Percentiles rank a stretch among this genome's conserved stretches.
Evolutionary conservation across 768 basidiomycete genomes (phyloP).

Genomic region (Suillus brevipes): DNA sequence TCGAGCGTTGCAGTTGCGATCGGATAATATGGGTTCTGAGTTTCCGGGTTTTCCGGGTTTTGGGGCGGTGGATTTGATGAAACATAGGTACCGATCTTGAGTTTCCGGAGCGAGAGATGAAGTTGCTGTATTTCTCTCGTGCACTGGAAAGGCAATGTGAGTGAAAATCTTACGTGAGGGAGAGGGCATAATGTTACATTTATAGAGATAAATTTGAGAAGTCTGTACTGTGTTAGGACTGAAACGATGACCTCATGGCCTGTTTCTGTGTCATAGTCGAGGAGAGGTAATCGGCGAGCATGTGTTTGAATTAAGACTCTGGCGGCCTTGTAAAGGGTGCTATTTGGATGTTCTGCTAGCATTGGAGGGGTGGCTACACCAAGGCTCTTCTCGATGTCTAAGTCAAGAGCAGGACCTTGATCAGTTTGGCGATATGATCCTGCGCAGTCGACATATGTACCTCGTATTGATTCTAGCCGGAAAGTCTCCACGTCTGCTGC

Average conservation of each 20-base stretch:
- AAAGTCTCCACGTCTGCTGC: slow-evolving; percentile 91
- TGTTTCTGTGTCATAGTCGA: slow-evolving; percentile 91
- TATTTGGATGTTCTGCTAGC: slow-evolving; percentile 82
- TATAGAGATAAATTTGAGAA: slow-evolving; percentile 97
- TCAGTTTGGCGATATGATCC: slow-evolving; percentile 11
- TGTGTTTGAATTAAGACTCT: slow-evolving; percentile 92
- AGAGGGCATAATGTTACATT: slow-evolving; percentile 58
- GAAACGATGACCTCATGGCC: slow-evolving; percentile 95
- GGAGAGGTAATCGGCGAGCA: slow-evolving; percentile 89
- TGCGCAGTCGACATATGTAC: slow-evolving; percentile 41
- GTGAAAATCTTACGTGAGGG: slow-evolving; percentile 7
- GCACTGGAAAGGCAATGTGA: slow-evolving; percentile 54
- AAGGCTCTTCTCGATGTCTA: slow-evolving; percentile 88
- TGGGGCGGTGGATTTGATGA: slow-evolving; percentile 48
- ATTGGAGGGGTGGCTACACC: slow-evolving; percentile 92
- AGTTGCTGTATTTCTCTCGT: slow-evolving; percentile 80
- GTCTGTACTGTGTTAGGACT: slow-evolving; percentile 94
- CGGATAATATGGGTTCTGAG: slow-evolving; percentile 78
- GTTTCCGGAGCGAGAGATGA: slow-evolving; percentile 75
- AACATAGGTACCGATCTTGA: slow-evolving; percentile 94
- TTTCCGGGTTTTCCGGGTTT: slow-evolving; percentile 36
- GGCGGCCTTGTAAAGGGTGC: slow-evolving; percentile 88
- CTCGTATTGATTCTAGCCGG: slow-evolving; percentile 83
- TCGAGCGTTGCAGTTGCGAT: slow-evolving; percentile 88
- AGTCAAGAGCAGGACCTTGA: slow-evolving; percentile 36